Evolutionary conservation across 1,284 basidiomycete genomes (phyloP), one percentile per base, ranked within the genome.

Genomic region (Thecaphora thlaspeos): DNA sequence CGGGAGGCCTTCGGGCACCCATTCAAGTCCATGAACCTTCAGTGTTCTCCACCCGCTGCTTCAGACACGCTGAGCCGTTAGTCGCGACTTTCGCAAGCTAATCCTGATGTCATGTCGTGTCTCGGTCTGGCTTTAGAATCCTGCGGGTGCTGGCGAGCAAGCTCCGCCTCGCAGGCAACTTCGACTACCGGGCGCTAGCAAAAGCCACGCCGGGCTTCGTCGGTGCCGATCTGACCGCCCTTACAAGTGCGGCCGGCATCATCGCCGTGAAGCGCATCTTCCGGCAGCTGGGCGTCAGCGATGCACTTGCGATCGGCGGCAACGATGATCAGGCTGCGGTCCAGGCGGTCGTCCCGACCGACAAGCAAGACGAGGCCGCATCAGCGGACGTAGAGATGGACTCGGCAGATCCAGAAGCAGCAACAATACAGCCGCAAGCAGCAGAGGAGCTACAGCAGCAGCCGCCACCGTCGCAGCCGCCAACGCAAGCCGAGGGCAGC

Each of bases 261-360:
- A 88, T 91, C 42, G 92, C 94, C 0, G 92, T 98, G 39, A 96
- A 97, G 80, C 85, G 94, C 23, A 96, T 98, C 70, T 97, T 97
- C 79, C 65, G 88, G 76, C 84, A 88, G 65, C 80, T 96, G 4
- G 87, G 87, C 18, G 48, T 23, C 21, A 22, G 26, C 32, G 28
- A 14, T 14, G 14, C 14, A 14, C 28, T 30, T 30, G 36, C 17
- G 28, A 64, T 32, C 11, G 12, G 3, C 15, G 36, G 36, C 39
- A 36, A 3, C 28, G 28, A 30, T n/a, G n/a, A n/a, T n/a, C n/a
- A n/a, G n/a, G n/a, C n/a, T n/a, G n/a, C 7, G 7, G 37, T 26
- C 61, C 78, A 64, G 58, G 73, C 57, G 65, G 74, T 48, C 11
- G 7, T 18, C 23, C 45, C 9, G 14, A 9, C 14, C 28, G 28